phyloP scores from a whole-genome alignment of 2,329 filamentous ascomycete species.

The Furcasterigmium sp. region DNA sequence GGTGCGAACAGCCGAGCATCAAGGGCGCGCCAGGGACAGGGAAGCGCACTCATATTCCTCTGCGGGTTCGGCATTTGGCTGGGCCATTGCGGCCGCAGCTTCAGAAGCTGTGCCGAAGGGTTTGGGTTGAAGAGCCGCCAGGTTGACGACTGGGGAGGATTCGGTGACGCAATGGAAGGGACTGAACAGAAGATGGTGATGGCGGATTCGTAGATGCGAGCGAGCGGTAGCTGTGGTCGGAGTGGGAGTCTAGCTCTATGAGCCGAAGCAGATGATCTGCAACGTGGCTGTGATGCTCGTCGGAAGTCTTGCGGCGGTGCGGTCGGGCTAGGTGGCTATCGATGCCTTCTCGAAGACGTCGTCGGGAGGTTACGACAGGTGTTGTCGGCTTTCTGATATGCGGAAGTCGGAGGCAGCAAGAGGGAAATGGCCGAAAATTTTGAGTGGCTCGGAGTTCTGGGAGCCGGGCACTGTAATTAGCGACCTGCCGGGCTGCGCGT shows the following conservation, averaged over 20 bases:
- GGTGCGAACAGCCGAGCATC: background rate
- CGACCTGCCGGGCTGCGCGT: background rate
- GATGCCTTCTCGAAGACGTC: background rate
- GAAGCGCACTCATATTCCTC: slow-evolving; percentile 61
- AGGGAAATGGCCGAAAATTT: slow-evolving; percentile 3
- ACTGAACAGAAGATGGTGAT: too few relatives aligned
- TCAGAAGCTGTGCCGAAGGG: slow-evolving; percentile 58
- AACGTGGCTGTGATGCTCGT: background rate
- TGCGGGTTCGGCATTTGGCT: slow-evolving; percentile 57
- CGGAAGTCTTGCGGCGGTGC: background rate
- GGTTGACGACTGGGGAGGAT: slow-evolving; percentile 39
- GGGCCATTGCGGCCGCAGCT: slow-evolving; percentile 66
- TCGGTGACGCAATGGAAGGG: background rate
- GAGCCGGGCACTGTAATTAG: too few relatives aligned
- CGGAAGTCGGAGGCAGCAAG: background rate
- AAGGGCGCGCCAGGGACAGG: background rate
- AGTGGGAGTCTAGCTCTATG: too few relatives aligned
- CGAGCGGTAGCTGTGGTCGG: slow-evolving; percentile 4
- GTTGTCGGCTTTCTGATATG: background rate
- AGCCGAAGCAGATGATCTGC: too few relatives aligned
- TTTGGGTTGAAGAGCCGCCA: slow-evolving; percentile 57
- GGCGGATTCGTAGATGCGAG: slow-evolving; percentile 11
- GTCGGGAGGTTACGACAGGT: background rate
- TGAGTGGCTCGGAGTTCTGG: background rate
- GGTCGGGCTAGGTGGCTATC: background rate